phyloP scores from a whole-genome alignment of 257 asterid species.

The Solanum etuberosum region DNA sequence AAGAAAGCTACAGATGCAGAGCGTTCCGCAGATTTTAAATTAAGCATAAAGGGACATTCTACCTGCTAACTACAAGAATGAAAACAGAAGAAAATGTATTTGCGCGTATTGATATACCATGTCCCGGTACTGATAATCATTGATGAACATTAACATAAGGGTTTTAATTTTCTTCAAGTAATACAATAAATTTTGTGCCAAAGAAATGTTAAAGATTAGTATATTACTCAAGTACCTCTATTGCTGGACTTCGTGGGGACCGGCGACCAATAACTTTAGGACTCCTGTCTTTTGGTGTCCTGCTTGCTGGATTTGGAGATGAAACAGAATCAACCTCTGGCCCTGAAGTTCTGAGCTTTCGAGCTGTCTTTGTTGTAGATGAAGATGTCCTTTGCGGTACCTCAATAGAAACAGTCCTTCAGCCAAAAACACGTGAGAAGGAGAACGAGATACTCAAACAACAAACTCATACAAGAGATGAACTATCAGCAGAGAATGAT shows the following conservation, averaged over 20 bases:
- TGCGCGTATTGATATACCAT: not conserved
- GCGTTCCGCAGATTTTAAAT: not conserved
- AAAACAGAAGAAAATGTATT: not conserved
- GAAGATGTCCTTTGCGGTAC: conserved; percentile 46
- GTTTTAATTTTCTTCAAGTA: not conserved
- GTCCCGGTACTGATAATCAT: not conserved
- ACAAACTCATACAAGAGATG: not conserved
- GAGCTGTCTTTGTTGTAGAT: conserved; percentile 32
- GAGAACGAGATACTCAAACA: not conserved
- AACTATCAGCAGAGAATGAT: not conserved
- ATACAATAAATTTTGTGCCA: not conserved
- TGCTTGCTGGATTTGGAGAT: conserved; percentile 43
- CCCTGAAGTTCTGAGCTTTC: conserved; percentile 35
- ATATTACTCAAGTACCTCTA: conserved; percentile 40
- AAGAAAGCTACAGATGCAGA: not conserved
- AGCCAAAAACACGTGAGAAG: not conserved
- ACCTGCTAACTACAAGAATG: not conserved
- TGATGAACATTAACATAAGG: not conserved
- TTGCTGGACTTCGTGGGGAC: conserved; percentile 56
- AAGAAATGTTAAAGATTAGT: not conserved
- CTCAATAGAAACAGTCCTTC: conserved; percentile 44
- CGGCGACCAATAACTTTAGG: conserved; percentile 50
- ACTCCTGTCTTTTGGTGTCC: conserved; percentile 51
- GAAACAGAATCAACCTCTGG: conserved; percentile 33
- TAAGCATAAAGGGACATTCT: not conserved